Base-by-base conservation (phyloP, 139 green algal genomes). In the Spirogloea muscicola region DNA sequence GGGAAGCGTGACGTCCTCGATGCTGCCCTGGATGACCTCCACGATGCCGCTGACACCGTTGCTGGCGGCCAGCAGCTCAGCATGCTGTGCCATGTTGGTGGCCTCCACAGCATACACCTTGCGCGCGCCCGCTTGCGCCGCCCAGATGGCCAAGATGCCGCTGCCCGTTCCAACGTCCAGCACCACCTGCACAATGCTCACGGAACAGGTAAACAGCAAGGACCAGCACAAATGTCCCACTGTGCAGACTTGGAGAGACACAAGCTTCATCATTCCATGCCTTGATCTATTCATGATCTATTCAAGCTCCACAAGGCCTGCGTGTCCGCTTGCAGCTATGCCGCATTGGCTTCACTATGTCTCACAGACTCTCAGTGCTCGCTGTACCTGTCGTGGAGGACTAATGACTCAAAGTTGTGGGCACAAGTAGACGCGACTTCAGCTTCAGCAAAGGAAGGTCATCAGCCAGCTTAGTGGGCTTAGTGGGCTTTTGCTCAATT, bases 101-200 rank as follows among this genome's bases (percentile, higher is more conserved):
- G 93, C 93, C 84, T 99, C 94, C 0, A 99, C 92, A 2, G 94
- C 94, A 74, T 96, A 97, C 51, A 97, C 92, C 63, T 87, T 84
- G 25, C 46, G 59, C 42, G 90, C 90, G 29, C 90, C 90, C 29
- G 71, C 78, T 60, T 84, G 49, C 9, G 83, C 94, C 0, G 93
- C 91, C 80, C 96, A 97, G 46, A 98, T 93, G 49, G 94, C 91
- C 27, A 99, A 84, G 74, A 99, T 97, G 66, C 94, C 94, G n/a
- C 64, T 89, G 68, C 92, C 93, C 2, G 94, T 95, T 69, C 94
- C 94, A 38, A 98, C 93, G 69, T 99, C 94, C 34, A 99, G 84
- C 49, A 99, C 92, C 25, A 95, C 90, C 70, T 86, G 59, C 43
- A 67, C 21, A 21, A 13, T 25, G 4, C 25, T 63, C 29, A 31